Evolutionary conservation across 805 yeast genomes (phyloP).

Genomic region (Scheffersomyces coipomensis): DNA sequence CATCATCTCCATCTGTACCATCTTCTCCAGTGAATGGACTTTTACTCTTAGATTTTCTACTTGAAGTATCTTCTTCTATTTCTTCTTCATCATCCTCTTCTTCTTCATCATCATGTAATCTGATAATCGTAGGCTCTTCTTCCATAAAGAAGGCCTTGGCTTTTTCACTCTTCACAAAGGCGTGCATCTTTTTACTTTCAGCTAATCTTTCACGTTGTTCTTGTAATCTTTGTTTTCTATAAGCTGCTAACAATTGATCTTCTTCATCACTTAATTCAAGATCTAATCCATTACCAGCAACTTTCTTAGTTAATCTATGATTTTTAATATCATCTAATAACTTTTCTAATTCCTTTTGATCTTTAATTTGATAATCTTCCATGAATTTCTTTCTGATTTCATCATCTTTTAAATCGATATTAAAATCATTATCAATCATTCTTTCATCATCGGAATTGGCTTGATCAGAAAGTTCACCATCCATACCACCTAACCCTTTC

Average conservation of each 20-base stretch:
- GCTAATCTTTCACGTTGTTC: conserved; percentile 50
- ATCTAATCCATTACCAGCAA: conserved; percentile 50
- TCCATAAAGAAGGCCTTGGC: conserved; percentile 67
- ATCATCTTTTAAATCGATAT: conserved; percentile 54
- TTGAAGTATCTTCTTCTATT: conserved; percentile 16
- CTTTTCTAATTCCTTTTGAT: conserved; percentile 61
- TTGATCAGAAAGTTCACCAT: conserved; percentile 53
- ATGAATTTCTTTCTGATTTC: conserved; percentile 57
- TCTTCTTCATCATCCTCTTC: conserved; percentile 23
- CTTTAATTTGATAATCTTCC: conserved; percentile 60
- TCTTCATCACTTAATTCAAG: conserved; percentile 75
- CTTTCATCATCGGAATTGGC: conserved; percentile 75
- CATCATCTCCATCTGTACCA: conserved; percentile 11
- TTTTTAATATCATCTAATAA: conserved; percentile 70
- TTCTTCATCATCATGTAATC: conserved; percentile 22
- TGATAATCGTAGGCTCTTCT: conserved; percentile 37
- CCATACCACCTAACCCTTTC: conserved; percentile 76
- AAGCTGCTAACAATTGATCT: conserved; percentile 54
- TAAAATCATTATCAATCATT: conserved; percentile 71
- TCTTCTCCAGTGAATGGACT: background rate
- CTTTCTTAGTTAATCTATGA: conserved; percentile 64
- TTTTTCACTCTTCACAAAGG: conserved; percentile 50
- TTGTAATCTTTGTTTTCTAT: conserved; percentile 39
- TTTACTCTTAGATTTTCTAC: conserved; percentile 10
- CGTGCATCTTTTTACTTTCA: conserved; percentile 43